Evolutionary conservation across 495 filamentous ascomycete species (phyloP), one percentile per base, ranked within the genome.

Genomic region (Mycothermus thermophilus): DNA sequence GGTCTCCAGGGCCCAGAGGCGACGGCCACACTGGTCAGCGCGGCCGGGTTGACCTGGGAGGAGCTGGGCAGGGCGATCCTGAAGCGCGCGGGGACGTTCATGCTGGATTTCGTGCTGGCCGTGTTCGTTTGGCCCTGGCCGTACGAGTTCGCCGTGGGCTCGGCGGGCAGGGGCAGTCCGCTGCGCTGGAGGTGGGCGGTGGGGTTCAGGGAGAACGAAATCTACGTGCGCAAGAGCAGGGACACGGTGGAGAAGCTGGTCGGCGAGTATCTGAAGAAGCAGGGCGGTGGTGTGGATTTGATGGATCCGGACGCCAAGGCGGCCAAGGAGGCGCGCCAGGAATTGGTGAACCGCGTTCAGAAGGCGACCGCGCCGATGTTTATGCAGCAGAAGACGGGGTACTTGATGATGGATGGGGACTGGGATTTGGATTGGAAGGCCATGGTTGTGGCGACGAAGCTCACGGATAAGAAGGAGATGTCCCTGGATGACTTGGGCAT

Each of bases 391-490:
- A 86, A 81, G 61, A 87, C 83, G 15, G 83, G 82, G 2, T 85
- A 85, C 44, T 52, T 83, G 38, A 75, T 86, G 34, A 74, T 86
- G 55, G 78, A 80, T 43, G 69, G 64, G 36, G 72, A 79, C 37
- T 93, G 81, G 79, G 80, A 87, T 52, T 58, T 92, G 37, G 81
- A 88, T 49, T 92, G 83, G 62, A 54, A 51, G 13, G 70, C 64
- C 16, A 92, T 93, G 81, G 60, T 82, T 22, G 52, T 58, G 21
- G 80, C 80, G 1, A 74, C 77, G 16, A 59, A 56, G 19, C 48
- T 86, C 47, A 68, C 84, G 12, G 73, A 77, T 37, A 65, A 66
- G 47, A 69, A 72, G 36, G 59, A 67, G 37, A 46, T 67, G 1
- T 44, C 67, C 13, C 38, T 67, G 5, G 71, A 75, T 50, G 58